Base-by-base conservation (phyloP, 2,329 filamentous ascomycete species). In the Aspergillus fructus region DNA sequence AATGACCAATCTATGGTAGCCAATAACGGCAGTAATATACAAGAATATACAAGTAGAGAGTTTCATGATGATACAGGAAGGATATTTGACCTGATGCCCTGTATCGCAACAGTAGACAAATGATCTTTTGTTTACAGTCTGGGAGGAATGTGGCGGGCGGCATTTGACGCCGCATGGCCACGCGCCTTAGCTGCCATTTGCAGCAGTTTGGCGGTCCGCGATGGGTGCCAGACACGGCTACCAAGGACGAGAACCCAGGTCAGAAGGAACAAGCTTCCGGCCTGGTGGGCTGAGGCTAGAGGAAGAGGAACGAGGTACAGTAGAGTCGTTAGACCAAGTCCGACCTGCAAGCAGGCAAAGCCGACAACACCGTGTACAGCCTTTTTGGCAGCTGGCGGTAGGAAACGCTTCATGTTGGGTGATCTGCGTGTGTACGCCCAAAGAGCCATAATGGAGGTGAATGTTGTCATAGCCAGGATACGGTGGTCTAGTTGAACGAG, bases 401-500 rank as follows among this genome's bases (percentile, higher is more conserved):
- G 69, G 8, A 77, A 71, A 41, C 71, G 76, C 27, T 90, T 88
- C 58, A 96, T 80, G 15, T 82, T 75, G 3, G 79, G 82, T 41
- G 86, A 85, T 55, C 85, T 86, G 61, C 90, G 86, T 4, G 89
- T 85, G 76, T 93, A 97, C n/a, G 85, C 84, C 74, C 88, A 96
- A 9, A 99, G 82, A 4, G 86, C 82, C 63, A 96, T 79, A 60
- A 97, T 85, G 61, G 89, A 84, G 53, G 85, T 89, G 74, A 96
- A 96, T 1, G 93, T 96, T 15, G 91, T 92, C 47, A 88, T 91
- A 58, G 94, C 96, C 37, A 97, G 83, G 66, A 96, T 90, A 45
- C 96, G 89, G 79, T 99, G 94, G 76, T 99, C 91, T 45, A 99
- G 85, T 78, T 99, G 96, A 2, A 97, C 96, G 24, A 96, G 85